Evolutionary conservation across 2,329 filamentous ascomycete species (phyloP).

Genomic region (Cercospora sesami): DNA sequence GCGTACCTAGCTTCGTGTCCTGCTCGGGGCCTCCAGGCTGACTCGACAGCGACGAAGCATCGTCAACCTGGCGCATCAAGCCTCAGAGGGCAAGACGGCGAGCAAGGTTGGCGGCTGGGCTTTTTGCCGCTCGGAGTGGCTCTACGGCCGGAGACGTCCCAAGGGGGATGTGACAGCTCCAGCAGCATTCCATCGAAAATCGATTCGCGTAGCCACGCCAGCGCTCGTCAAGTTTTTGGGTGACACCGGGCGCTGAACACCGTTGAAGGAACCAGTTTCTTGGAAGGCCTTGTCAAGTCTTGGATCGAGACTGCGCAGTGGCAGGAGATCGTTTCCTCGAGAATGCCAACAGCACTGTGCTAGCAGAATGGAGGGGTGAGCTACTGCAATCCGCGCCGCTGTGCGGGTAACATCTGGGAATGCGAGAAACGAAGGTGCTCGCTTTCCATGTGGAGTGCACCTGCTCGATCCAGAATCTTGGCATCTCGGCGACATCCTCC

Average conservation of each 20-base stretch:
- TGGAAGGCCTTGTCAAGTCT: not conserved
- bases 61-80: not conserved
- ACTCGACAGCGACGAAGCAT: not conserved
- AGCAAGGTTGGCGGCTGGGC: not conserved
- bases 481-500: not conserved
- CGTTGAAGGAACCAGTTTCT: not conserved
- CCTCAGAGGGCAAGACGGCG: not conserved
- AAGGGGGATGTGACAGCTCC: not conserved
- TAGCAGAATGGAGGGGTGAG: not conserved
- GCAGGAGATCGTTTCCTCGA: not conserved
- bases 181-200: not conserved
- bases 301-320: not conserved
- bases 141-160: not conserved
- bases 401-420: not conserved
- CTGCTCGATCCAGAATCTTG: not conserved
- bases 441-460: not conserved
- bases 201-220: not conserved
- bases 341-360: not conserved
- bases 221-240: not conserved
- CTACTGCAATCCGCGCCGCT: not conserved
- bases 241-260: not conserved
- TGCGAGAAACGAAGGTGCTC: not conserved
- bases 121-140: not conserved
- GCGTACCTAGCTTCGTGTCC: not conserved
- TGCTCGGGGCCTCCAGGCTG: not conserved